Percentiles rank a stretch among this genome's conserved stretches.
phyloP scores from a whole-genome alignment of 78 protist genomes.

The Dictyostelium firmibasis region DNA sequence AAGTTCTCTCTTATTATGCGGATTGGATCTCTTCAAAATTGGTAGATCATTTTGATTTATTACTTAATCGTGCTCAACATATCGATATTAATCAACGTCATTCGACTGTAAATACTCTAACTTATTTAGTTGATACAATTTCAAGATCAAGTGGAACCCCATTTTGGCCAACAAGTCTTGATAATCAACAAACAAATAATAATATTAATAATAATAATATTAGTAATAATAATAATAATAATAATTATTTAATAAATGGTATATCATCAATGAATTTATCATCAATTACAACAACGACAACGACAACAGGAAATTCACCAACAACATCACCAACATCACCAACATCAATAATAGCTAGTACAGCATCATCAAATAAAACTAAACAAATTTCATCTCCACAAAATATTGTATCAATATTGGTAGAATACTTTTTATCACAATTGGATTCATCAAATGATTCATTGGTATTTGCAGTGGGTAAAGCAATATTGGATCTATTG shows the following conservation, averaged over 20 bases:
- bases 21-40: constrained; percentile 19
- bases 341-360: not conserved
- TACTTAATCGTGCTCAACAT: constrained; percentile 41
- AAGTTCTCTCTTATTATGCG: not conserved
- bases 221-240: not conserved
- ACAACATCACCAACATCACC: not conserved
- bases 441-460: constrained; percentile 45
- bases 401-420: constrained; percentile 35
- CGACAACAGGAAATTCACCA: not conserved
- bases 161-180: constrained; percentile 41
- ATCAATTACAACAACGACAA: not conserved
- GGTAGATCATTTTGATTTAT: constrained; percentile 59
- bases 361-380: not conserved
- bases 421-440: constrained; percentile 30
- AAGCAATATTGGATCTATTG: constrained; percentile 56
- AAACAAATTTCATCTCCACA: constrained; percentile 48
- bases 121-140: constrained; percentile 63
- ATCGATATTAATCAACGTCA: constrained; percentile 51
- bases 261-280: not conserved
- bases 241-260: not conserved
- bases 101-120: constrained; percentile 48
- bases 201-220: not conserved
- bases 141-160: constrained; percentile 54
- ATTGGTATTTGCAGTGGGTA: constrained; percentile 54
- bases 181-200: not conserved